These are phyloP conservation scores for Rhizopogon vinicolor DNA, from an alignment of 768 basidiomycete species.

Conservation along the genomic window DNA sequence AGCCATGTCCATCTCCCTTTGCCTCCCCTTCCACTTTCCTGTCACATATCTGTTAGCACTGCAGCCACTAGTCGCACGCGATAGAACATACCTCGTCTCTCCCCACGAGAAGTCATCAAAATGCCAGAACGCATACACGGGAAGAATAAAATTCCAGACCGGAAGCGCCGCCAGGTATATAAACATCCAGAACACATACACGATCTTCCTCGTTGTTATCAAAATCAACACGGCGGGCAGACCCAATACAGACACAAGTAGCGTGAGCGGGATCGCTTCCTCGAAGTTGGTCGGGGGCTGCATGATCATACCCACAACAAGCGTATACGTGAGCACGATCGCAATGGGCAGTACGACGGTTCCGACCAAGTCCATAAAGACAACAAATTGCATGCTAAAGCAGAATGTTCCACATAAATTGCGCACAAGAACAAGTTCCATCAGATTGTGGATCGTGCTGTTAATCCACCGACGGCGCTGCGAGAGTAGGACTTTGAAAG, in stretches of 20 bases:
- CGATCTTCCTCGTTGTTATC: conserved; percentile 89
- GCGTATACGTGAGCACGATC: conserved; percentile 83
- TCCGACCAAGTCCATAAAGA: conserved; percentile 93
- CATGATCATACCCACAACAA: conserved; percentile 78
- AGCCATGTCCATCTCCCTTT: conserved; percentile 75
- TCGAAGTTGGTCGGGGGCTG: conserved; percentile 81
- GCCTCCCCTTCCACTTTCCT: conserved; percentile 95
- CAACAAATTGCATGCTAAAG: conserved; percentile 99
- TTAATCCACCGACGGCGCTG: conserved; percentile 99
- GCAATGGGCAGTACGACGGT: conserved; percentile 93
- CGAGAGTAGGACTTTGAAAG: conserved; percentile 87
- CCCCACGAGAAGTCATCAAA: conserved; percentile 99
- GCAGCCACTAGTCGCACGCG: not conserved
- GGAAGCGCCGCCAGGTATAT: conserved; percentile 91
- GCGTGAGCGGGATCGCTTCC: conserved; percentile 89
- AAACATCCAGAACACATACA: conserved; percentile 98
- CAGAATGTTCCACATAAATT: conserved; percentile 99
- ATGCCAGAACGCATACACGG: conserved; percentile 97
- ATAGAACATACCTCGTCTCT: conserved; percentile 75
- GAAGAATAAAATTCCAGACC: conserved; percentile 93
- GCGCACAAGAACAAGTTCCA: conserved; percentile 96
- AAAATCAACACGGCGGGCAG: conserved; percentile 90
- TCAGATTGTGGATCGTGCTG: conserved; percentile 97
- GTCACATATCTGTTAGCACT: conserved; percentile 13
- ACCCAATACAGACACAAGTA: conserved; percentile 88